A percentile compares a stretch with the other conserved stretches of the same genome.
These are phyloP conservation scores for Macadamia tetraphylla DNA, from an alignment of 164 flowering plant genomes.

Conservation along the genomic window DNA sequence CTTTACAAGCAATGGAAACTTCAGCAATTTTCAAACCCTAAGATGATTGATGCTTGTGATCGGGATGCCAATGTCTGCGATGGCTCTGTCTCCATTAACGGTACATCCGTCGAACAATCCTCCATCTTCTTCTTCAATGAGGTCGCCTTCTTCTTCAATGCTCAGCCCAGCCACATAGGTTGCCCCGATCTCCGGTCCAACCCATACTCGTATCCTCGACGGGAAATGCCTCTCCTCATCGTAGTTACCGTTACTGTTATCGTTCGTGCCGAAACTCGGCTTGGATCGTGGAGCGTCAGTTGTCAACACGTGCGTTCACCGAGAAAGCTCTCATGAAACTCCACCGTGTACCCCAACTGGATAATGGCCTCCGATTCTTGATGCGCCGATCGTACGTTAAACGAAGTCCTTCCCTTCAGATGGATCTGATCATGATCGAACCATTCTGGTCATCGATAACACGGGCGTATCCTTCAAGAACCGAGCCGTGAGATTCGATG, in stretches of 20 bases:
- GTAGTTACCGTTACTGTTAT: conserved; percentile 17
- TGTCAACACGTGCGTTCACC: conserved; percentile 66
- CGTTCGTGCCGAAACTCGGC: conserved; percentile 44
- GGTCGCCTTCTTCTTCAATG: no score
- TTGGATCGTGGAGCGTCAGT: conserved; percentile 59
- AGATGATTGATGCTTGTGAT: no score
- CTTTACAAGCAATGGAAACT: no score
- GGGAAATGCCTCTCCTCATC: conserved; percentile 60
- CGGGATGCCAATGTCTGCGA: no score
- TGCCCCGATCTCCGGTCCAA: conserved; percentile 76
- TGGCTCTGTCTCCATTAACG: no score
- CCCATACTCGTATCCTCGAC: conserved; percentile 55
- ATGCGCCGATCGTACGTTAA: conserved; percentile 67
- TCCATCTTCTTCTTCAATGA: no score
- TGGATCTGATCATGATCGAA: conserved; percentile 12
- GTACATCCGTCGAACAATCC: no score
- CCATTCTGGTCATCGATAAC: conserved; percentile 38
- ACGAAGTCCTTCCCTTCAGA: conserved; percentile 55
- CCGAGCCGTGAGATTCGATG: conserved; percentile 66
- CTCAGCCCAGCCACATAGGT: conserved; percentile 52
- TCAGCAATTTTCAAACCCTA: no score
- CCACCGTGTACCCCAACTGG: conserved; percentile 64
- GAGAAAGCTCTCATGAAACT: conserved; percentile 33
- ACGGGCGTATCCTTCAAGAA: conserved; percentile 59
- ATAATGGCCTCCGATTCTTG: conserved; percentile 74